Evolutionary conservation across 2,329 filamentous ascomycete genomes (phyloP), one percentile per base, ranked within the genome.

Genomic region (Gliomastix tumulicola): DNA sequence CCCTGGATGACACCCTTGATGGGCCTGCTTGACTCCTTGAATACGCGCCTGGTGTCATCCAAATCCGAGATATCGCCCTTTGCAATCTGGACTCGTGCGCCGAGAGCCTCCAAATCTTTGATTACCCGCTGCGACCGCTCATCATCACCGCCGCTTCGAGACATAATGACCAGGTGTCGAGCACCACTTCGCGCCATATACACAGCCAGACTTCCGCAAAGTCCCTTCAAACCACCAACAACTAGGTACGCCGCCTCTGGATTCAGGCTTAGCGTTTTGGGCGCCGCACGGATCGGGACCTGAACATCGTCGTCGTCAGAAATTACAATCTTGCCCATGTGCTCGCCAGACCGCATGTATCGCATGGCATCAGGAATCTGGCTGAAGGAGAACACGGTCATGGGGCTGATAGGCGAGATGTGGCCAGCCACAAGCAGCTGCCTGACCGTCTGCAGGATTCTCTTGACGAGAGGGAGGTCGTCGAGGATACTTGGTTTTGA

Each of bases 121-220:
- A n/a, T n/a, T n/a, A n/a, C n/a, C 37, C 37, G n/a, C 23, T 30
- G 3, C 41, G n/a, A n/a, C n/a, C n/a, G n/a, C n/a, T n/a, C n/a
- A n/a, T 46, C 31, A 44, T 41, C 7, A 60, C 42, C 53, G 0
- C 65, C 66, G 1, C 66, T 69, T 25, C 76, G 65, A 10, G 72
- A 76, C 2, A 79, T 44, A 31, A 78, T 71, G 3, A 68, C 66
- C 7, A 81, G 44, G 38, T 73, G 55, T n/a, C 57, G 62, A 3
- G 66, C 76, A 2, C 76, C 76, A 11, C 38, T 38, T 11, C 41
- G 35, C 16, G 34, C 42, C 35, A 48, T 36, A 40, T 44, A 46
- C 7, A 21, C 18, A 22, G 42, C 30, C 12, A 56, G 38, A 17
- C 6, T 3, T 38, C 36, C 36, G 27, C 49, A 47, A 7, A 51